These are phyloP conservation scores for Penicillium vulpinum DNA, from an alignment of 2,329 filamentous ascomycete genomes.

Conservation along the genomic window DNA sequence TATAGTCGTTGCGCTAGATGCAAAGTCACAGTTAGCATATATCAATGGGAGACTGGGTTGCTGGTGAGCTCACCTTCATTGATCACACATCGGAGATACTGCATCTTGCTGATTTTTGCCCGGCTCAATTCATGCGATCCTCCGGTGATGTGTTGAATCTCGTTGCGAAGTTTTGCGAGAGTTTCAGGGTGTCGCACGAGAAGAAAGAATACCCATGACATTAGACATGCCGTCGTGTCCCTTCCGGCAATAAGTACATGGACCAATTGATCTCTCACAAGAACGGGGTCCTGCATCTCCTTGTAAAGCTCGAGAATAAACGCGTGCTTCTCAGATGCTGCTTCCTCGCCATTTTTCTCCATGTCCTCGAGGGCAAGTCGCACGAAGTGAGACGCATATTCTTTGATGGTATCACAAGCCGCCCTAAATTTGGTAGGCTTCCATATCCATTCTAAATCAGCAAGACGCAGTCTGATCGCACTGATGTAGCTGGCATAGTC, in stretches of 20 bases:
- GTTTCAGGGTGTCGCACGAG: slow-evolving; percentile 48
- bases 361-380: slow-evolving; percentile 3
- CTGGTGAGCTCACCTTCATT: slow-evolving; percentile 38
- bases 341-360: neutral
- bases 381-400: slow-evolving; percentile 1
- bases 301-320: slow-evolving; percentile 26
- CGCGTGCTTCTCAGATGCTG: neutral
- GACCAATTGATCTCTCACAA: slow-evolving; percentile 21
- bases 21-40: neutral
- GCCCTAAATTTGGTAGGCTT: slow-evolving; percentile 1
- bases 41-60: neutral
- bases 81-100: slow-evolving; percentile 67
- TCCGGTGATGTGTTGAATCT: slow-evolving; percentile 31
- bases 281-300: slow-evolving; percentile 13
- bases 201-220: slow-evolving; percentile 40
- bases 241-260: slow-evolving; percentile 27
- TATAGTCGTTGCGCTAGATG: neutral
- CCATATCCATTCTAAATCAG: slow-evolving; percentile 4
- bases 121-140: neutral
- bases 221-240: slow-evolving; percentile 30
- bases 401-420: slow-evolving; percentile 1
- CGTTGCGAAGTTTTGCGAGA: slow-evolving; percentile 41
- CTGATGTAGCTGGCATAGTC: neutral
- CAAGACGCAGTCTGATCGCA: slow-evolving; percentile 1
- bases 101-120: slow-evolving; percentile 48